Evolutionary conservation across 352 stramenopile genomes (phyloP).

Genomic region (Blastocystis sp.): DNA sequence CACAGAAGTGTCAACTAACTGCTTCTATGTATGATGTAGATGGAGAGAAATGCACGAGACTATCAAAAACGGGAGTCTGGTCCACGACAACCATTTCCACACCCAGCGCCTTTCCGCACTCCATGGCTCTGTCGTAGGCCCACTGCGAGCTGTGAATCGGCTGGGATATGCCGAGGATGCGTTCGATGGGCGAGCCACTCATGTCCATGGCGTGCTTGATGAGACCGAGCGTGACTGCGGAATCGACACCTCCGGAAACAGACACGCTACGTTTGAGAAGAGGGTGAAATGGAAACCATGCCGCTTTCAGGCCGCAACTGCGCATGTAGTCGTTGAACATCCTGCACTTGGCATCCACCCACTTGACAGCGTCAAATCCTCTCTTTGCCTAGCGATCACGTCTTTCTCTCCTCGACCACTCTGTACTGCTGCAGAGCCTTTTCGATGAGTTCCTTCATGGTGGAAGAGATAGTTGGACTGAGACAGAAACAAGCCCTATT

Average conservation of each 20-base stretch:
- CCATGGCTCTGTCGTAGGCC: slow-evolving; percentile 39
- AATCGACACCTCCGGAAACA: slow-evolving; percentile 64
- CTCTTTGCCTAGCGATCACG: not conserved
- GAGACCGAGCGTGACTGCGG: slow-evolving; percentile 36
- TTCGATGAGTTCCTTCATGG: slow-evolving; percentile 10
- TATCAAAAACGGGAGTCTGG: slow-evolving; percentile 23
- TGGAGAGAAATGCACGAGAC: slow-evolving; percentile 9
- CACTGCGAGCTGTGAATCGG: slow-evolving; percentile 58
- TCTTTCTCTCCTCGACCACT: not conserved
- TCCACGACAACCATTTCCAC: slow-evolving; percentile 44
- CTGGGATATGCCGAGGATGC: slow-evolving; percentile 60
- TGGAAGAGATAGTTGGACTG: not conserved
- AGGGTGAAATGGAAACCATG: not conserved
- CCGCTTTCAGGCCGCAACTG: slow-evolving; percentile 30
- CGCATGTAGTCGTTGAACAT: slow-evolving; percentile 67
- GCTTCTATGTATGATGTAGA: slow-evolving; percentile 14
- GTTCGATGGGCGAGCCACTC: slow-evolving; percentile 18
- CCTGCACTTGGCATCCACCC: slow-evolving; percentile 44
- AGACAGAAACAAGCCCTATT: too few species aligned
- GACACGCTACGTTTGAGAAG: slow-evolving; percentile 45
- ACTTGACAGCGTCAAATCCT: slow-evolving; percentile 21
- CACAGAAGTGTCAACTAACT: not conserved
- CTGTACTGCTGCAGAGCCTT: not conserved
- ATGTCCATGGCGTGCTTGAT: slow-evolving; percentile 63
- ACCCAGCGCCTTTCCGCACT: slow-evolving; percentile 50